Evolutionary conservation across 2,329 filamentous ascomycete genomes (phyloP), one percentile per base, ranked within the genome.

Genomic region (Botryotinia narcissicola): DNA sequence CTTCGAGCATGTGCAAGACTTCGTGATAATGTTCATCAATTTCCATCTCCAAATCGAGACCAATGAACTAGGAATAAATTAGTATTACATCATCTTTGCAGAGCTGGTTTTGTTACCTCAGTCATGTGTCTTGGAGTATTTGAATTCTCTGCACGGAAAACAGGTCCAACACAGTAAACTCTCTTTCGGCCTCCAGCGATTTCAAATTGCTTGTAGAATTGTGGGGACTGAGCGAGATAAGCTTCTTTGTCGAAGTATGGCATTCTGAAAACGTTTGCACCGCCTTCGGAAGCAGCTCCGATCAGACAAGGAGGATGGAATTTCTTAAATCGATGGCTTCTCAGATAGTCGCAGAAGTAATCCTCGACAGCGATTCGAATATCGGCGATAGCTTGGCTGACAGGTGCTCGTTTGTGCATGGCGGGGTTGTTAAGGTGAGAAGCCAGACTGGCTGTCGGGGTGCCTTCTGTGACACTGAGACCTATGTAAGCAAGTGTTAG

Each of bases 291-390:
- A 7, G 96, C 93, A 22, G 95, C 92, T 68, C 92, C 95, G 72
- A 97, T 93, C 61, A 99, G 86, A 82, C 94, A 95, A 16, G 96
- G 94, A 2, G 95, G 93, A 82, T 97, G 93, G 80, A 98, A 94
- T 82, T 93, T 89, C 76, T 91, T 90, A 82, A 97, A 97, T 71
- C 90, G 89, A 74, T 88, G 88, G 76, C 88, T 86, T 75, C 91
- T 87, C 77, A 98, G 90, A 82, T 95, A 98, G 78, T 94, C 90
- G 74, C 87, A 86, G 83, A 97, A 97, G 20, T 96, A 86, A 72
- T 82, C 80, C 77, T 85, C 83, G 35, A 84, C 82, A 60, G 83
- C 82, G 75, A 80, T 79, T 59, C 79, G 77, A 40, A 87, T 83
- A 76, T 86, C 84, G 37, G 78, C 95, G 80, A 94, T 94, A 74